These are phyloP conservation scores for Kodamaea jinghongensis DNA, from an alignment of 805 yeast genomes.

Conservation along the genomic window DNA sequence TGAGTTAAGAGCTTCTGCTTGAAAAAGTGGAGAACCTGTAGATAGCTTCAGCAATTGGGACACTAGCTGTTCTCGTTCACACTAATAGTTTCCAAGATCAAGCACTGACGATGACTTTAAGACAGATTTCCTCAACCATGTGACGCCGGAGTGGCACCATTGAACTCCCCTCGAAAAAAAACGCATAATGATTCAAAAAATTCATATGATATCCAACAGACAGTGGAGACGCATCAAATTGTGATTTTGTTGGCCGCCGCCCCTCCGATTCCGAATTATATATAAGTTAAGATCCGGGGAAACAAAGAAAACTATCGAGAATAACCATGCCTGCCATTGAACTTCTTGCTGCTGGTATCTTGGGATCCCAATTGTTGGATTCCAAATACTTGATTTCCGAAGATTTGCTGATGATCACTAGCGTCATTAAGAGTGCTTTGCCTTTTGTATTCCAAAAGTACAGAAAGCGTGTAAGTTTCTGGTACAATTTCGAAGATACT, in stretches of 20 bases:
- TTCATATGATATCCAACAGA: background rate
- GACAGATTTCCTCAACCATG: no score
- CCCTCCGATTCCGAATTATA: background rate
- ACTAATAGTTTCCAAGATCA: no score
- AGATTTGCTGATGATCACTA: conserved; percentile 52
- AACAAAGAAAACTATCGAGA: background rate
- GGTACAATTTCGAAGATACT: conserved; percentile 67
- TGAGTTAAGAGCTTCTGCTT: no score
- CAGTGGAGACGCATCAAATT: background rate
- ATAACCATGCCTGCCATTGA: conserved; percentile 34
- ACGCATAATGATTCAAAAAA: background rate
- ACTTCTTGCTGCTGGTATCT: conserved; percentile 40
- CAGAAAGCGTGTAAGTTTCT: conserved; percentile 52
- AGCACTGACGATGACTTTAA: no score
- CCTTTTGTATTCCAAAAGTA: conserved; percentile 38
- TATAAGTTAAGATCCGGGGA: no score
- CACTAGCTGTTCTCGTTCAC: no score
- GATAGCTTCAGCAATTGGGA: no score
- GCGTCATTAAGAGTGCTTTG: conserved; percentile 37
- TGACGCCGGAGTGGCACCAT: no score
- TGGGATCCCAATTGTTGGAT: conserved; percentile 47
- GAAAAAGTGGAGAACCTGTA: no score
- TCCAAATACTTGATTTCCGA: conserved; percentile 46
- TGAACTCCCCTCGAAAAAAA: background rate
- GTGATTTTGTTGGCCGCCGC: background rate